Conservation (phyloP, 305 asterid species). For the Solanum hybrid region DNA sequence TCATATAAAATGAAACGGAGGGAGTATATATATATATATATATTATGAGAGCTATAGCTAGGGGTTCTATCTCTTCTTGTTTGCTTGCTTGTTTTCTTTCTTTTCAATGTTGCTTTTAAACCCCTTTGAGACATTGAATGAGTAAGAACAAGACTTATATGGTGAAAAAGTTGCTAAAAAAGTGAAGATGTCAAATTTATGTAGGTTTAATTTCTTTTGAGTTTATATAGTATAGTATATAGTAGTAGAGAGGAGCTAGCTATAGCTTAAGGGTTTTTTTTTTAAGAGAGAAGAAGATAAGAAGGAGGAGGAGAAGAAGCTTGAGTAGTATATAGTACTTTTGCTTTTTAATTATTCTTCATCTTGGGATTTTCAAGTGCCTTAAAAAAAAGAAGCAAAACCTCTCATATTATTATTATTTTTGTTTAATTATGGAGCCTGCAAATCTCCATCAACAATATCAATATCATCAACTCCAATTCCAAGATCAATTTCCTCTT, state of each 20-base stretch:
- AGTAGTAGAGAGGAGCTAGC: slow-evolving; percentile 9
- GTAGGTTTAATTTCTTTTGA: not conserved
- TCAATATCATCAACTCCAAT: slow-evolving; percentile 31
- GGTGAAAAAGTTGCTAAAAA: slow-evolving; percentile 35
- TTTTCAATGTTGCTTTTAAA: slow-evolving; percentile 47
- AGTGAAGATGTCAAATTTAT: slow-evolving; percentile 25
- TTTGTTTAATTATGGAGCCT: slow-evolving; percentile 59
- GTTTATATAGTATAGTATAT: not conserved
- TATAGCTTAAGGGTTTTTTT: not conserved
- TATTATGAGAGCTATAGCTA: slow-evolving; percentile 6
- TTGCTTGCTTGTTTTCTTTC: slow-evolving; percentile 23
- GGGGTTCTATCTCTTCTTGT: slow-evolving; percentile 4
- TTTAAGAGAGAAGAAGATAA: not conserved
- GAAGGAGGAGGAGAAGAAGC: not conserved
- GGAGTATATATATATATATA: not conserved
- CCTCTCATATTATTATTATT: not conserved
- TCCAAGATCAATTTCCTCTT: slow-evolving; percentile 17
- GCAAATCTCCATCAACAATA: slow-evolving; percentile 43
- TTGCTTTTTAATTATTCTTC: slow-evolving; percentile 27
- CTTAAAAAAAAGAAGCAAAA: slow-evolving; percentile 11
- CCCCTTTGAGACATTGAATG: slow-evolving; percentile 38
- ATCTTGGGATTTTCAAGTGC: slow-evolving; percentile 84
- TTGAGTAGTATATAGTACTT: not conserved
- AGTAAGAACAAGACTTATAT: slow-evolving; percentile 44
- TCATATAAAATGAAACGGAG: not conserved